Evolutionary conservation across 768 basidiomycete species (phyloP).

Genomic region (Suillus paluster): DNA sequence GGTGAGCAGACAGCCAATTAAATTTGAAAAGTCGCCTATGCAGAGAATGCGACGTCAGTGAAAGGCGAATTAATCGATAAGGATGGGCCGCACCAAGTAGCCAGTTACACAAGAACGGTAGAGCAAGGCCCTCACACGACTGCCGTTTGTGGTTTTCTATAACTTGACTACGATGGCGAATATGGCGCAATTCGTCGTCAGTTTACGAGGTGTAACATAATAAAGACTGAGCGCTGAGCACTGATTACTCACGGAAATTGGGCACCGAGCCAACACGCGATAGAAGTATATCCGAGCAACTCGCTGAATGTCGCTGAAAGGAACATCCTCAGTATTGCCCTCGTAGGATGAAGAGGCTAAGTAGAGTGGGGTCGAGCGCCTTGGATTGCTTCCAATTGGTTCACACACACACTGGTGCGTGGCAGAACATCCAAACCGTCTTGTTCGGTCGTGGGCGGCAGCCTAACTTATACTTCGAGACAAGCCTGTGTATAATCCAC

Average conservation of each 20-base stretch:
- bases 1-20: slow-evolving; percentile 90
- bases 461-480: not conserved
- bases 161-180: slow-evolving; percentile 65
- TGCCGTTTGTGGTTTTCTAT: slow-evolving; percentile 74
- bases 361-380: slow-evolving; percentile 13
- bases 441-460: not conserved
- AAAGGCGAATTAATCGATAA: not conserved
- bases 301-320: slow-evolving; percentile 52
- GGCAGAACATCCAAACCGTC: not conserved
- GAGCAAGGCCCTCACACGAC: slow-evolving; percentile 88
- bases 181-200: slow-evolving; percentile 13
- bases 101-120: slow-evolving; percentile 96
- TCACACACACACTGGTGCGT: slow-evolving; percentile 17
- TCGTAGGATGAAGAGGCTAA: not conserved
- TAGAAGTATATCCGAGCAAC: slow-evolving; percentile 70
- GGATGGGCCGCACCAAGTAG: slow-evolving; percentile 64
- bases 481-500: not conserved
- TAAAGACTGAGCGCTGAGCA: slow-evolving; percentile 11
- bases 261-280: slow-evolving; percentile 82
- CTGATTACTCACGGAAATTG: slow-evolving; percentile 78
- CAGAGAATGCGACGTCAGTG: slow-evolving; percentile 3
- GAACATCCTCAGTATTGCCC: slow-evolving; percentile 24
- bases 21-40: slow-evolving; percentile 89
- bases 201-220: not conserved
- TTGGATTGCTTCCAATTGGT: slow-evolving; percentile 21